A percentile compares a stretch with the other conserved stretches of the same genome.
phyloP scores from a whole-genome alignment of 2,329 filamentous ascomycete species.

The Alternaria sp. region DNA sequence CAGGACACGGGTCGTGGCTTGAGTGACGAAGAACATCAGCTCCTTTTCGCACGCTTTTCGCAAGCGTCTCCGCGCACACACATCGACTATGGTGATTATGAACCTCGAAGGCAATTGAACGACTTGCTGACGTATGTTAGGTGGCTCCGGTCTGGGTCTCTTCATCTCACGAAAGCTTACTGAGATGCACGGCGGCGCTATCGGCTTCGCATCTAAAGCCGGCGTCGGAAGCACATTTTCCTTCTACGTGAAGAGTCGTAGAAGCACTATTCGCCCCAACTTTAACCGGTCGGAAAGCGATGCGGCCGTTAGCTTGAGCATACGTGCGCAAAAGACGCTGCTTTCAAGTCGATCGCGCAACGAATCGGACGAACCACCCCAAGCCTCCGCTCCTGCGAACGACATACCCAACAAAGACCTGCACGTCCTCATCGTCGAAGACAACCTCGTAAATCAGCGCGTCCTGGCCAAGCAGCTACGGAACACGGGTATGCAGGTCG shows the following conservation, averaged over 20 bases:
- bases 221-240: slow-evolving; percentile 40
- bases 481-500: slow-evolving; percentile 45
- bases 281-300: slow-evolving; percentile 11
- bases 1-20: slow-evolving; percentile 51
- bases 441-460: slow-evolving; percentile 51
- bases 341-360: slow-evolving; percentile 13
- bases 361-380: background rate
- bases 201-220: slow-evolving; percentile 33
- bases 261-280: slow-evolving; percentile 1
- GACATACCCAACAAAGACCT: slow-evolving; percentile 15
- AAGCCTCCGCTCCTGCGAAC: background rate
- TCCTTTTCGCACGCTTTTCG: slow-evolving; percentile 42
- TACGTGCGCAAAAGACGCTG: slow-evolving; percentile 16
- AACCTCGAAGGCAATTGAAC: accelerated
- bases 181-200: slow-evolving; percentile 41
- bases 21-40: slow-evolving; percentile 43
- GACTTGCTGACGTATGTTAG: background rate
- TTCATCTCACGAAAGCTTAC: slow-evolving; percentile 40
- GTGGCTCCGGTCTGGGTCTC: slow-evolving; percentile 41
- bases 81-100: slow-evolving; percentile 39
- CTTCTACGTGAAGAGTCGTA: slow-evolving; percentile 40
- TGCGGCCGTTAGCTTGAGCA: slow-evolving; percentile 9
- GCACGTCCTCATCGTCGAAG: slow-evolving; percentile 43
- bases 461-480: slow-evolving; percentile 50
- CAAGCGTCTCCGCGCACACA: slow-evolving; percentile 43